Evolutionary conservation across 2,329 filamentous ascomycete species (phyloP), one percentile per base, ranked within the genome.

Genomic region (Davidsoniella australis): DNA sequence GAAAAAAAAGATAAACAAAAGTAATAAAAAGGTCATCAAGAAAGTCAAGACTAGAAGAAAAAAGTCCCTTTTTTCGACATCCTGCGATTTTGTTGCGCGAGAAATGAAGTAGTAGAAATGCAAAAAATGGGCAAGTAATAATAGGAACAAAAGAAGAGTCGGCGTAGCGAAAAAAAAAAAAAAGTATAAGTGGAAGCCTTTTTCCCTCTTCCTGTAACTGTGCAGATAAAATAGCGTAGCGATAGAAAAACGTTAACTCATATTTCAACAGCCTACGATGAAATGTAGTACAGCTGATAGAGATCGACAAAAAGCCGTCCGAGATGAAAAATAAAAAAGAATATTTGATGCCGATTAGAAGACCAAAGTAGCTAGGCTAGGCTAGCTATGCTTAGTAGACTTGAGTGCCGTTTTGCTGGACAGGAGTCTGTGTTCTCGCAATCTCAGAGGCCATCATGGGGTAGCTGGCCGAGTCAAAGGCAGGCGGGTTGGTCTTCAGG

Each of bases 381-480:
- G 26, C n/a, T 14, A 17, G 17, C 16, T 47, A 41, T 8, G 24
- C 45, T 46, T 47, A 55, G 47, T 48, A 55, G 24, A 55, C 53
- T 26, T 55, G 52, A 49, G 54, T 55, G 45, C 50, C 41, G 24
- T 48, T 52, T 26, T 48, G 41, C 36, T 52, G 50, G 20, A 48
- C 40, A 10, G 45, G 36, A 10, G 50, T 33, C 36, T 48, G 43
- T 10, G 47, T 36, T 44, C 47, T 45, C 7, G 51, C 23, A 14
- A 29, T 48, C 20, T 52, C 45, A 7, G 48, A 66, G 9, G 68
- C 64, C 7, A 72, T 70, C 45, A 62, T 60, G 57, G 78, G 66
- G 8, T 68, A 68, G 49, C 70, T 61, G 14, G 62, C 60, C 6
- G 73, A 70, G 47, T 80, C 77, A 55, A 80, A 81, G 8, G 64